Percentiles rank a stretch among this genome's conserved stretches.
These are phyloP conservation scores for Tribonema minus DNA, from an alignment of 108 stramenopile genomes.

Conservation along the genomic window DNA sequence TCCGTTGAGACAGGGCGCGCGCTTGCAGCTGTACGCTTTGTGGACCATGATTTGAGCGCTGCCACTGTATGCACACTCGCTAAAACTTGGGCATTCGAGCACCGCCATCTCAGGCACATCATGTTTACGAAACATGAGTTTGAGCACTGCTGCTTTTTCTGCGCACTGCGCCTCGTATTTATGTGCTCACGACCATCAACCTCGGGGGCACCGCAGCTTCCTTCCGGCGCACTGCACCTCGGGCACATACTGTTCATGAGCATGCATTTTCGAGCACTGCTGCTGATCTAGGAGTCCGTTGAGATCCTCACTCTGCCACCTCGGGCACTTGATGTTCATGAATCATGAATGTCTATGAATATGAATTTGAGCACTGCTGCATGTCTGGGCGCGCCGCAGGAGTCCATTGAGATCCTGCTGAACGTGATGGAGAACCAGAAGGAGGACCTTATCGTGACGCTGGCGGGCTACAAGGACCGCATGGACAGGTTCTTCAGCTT, in stretches of 20 bases:
- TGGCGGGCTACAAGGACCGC: conserved; percentile 97
- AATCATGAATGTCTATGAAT: no score
- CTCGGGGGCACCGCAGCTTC: no score
- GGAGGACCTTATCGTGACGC: conserved; percentile 93
- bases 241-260: background rate
- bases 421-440: conserved; percentile 97
- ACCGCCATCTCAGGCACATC: no score
- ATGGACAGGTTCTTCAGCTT: conserved; percentile 98
- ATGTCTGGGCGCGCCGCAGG: conserved; percentile 61
- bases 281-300: background rate
- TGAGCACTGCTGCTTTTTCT: no score
- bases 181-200: no score
- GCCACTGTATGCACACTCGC: no score
- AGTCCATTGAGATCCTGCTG: conserved; percentile 95
- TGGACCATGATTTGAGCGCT: no score
- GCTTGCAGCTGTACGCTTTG: no score
- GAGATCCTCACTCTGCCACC: background rate
- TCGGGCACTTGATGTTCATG: background rate
- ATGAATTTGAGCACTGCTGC: background rate
- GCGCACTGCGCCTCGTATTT: no score
- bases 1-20: no score
- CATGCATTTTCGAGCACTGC: background rate
- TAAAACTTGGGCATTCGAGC: no score
- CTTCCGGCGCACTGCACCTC: background rate
- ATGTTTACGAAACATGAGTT: no score